These are phyloP conservation scores for Avicennia marina DNA, from an alignment of 257 asterid genomes.

Conservation along the genomic window DNA sequence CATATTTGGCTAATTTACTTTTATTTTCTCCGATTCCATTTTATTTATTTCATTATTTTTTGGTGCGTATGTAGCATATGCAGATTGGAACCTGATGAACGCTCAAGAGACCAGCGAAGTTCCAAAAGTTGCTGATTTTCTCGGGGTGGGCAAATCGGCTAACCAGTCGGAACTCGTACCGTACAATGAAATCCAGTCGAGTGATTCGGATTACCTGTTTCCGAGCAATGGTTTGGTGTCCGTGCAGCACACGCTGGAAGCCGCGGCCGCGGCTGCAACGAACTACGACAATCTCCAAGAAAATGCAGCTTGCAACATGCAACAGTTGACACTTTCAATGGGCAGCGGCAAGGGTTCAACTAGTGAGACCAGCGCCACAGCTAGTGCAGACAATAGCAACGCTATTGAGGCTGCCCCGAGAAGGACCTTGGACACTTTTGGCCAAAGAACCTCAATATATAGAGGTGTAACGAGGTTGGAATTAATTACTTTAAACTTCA, in stretches of 20 bases:
- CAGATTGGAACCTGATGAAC: slow-evolving; percentile 63
- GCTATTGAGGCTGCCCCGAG: slow-evolving; percentile 70
- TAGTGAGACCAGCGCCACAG: slow-evolving; percentile 30
- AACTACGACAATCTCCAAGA: slow-evolving; percentile 44
- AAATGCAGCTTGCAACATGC: slow-evolving; percentile 42
- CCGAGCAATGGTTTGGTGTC: slow-evolving; percentile 38
- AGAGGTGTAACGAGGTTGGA: slow-evolving; percentile 88
- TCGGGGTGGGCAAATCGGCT: slow-evolving; percentile 55
- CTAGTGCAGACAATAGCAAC: slow-evolving; percentile 40
- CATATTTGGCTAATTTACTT: no score
- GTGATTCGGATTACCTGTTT: slow-evolving; percentile 45
- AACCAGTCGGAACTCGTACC: slow-evolving; percentile 44
- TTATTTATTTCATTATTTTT: background rate
- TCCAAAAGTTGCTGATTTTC: slow-evolving; percentile 75
- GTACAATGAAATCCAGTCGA: slow-evolving; percentile 48
- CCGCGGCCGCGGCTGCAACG: slow-evolving; percentile 17
- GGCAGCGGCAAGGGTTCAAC: slow-evolving; percentile 65
- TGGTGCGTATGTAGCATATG: slow-evolving; percentile 17
- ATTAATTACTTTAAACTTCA: no score
- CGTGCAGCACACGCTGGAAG: slow-evolving; percentile 32
- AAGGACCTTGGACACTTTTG: slow-evolving; percentile 74
- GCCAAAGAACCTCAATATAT: slow-evolving; percentile 92
- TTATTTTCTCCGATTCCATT: no score
- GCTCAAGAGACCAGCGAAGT: slow-evolving; percentile 45
- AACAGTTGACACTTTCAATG: slow-evolving; percentile 73